Base-by-base conservation (phyloP, 306 rosid species). In the Prunus salicina region DNA sequence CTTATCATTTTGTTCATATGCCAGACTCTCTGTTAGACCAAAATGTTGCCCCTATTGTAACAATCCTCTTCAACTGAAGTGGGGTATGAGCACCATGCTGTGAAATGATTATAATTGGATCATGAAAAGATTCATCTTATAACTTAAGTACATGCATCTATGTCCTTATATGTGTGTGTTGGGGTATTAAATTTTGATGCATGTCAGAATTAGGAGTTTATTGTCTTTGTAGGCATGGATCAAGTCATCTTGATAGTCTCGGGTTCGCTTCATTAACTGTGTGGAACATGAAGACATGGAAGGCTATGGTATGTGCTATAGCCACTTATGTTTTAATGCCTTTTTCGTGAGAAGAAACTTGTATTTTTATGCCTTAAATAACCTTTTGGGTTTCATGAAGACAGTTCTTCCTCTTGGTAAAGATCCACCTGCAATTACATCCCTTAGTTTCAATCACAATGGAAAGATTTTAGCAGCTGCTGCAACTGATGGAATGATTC, bases 261-360 rank as follows among this genome's bases (percentile, higher is more conserved):
- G 97, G 96, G 60, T 92, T 86, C 24, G 97, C 97, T 78, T 90
- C 95, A 10, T 81, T 94, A 66, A 90, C 97, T 58, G 97, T 94
- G 56, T 94, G 98, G 98, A 94, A 94, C 88, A 94, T 92, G 98
- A 94, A 89, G 86, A 88, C 89, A 2, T 92, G 98, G 97, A 94
- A 94, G 81, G 78, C 95, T 82, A 86, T 92, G 98, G 98, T 94
- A 89, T 77, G 88, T 74, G 79, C 51, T 12, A 64, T 51, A 71
- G 65, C 28, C 34, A 60, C 65, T 12, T 60, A 27, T 25, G 14
- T 18, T 63, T 6, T 62, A 27, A 3, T 2, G 67, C 12, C 45
- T 0, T 24, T 62, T 27, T 63, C 11, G 12, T 15, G 2, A 24
- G 30, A 24, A 24, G 32, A 63, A 20, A 16, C 79, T 78, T 27